Percentiles rank a stretch among this genome's conserved stretches.
phyloP scores from a whole-genome alignment of 331 rosid genomes.

The Cucumis variabilis region DNA sequence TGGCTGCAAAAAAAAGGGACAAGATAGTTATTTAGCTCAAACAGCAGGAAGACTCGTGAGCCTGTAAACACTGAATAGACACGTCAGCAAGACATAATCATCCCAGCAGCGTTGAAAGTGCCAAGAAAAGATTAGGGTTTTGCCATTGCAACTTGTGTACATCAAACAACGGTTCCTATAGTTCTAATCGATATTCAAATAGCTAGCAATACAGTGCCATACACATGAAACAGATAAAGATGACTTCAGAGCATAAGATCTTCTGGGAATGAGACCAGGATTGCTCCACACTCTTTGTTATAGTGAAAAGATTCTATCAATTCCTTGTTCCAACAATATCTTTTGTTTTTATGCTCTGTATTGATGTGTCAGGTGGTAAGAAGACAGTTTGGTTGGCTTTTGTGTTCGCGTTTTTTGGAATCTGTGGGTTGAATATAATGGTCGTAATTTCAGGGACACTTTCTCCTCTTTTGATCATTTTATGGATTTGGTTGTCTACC shows the following conservation, averaged over 20 bases:
- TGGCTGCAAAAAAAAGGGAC: conserved; percentile 63
- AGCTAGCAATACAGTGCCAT: not conserved
- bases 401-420: too few relatives aligned
- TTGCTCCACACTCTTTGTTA: not conserved
- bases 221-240: conserved; percentile 3
- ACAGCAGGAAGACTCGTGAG: conserved; percentile 22
- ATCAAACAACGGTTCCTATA: not conserved
- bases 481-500: too few relatives aligned
- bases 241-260: not conserved
- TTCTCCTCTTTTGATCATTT: too few relatives aligned
- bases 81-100: not conserved
- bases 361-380: too few relatives aligned
- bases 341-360: too few relatives aligned
- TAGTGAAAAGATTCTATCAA: too few relatives aligned
- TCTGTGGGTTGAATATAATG: too few relatives aligned
- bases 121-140: not conserved
- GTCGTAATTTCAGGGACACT: too few relatives aligned
- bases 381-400: too few relatives aligned
- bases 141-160: not conserved
- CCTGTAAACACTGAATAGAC: not conserved
- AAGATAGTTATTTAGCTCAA: conserved; percentile 30
- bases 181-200: not conserved
- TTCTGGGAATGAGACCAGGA: not conserved
- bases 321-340: too few relatives aligned
- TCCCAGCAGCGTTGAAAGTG: not conserved